These are phyloP conservation scores for Macrophomina phaseolina DNA, from an alignment of 2,329 filamentous ascomycete species.

Conservation along the genomic window DNA sequence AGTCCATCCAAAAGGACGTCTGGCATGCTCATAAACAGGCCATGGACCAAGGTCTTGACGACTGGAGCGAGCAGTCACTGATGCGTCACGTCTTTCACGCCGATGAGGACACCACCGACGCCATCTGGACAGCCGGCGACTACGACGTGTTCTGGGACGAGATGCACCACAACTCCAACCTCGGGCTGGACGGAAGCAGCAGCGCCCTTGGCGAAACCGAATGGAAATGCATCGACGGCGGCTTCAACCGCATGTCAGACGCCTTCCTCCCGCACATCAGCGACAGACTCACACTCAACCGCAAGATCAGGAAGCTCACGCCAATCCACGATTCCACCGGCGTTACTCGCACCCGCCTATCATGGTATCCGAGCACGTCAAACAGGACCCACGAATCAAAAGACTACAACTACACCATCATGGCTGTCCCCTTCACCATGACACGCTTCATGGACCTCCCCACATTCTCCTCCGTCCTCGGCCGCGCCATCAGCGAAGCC, in stretches of 20 bases:
- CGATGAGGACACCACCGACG: conserved; percentile 10
- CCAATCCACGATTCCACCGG: neutral
- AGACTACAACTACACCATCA: conserved; percentile 14
- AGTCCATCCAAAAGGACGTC: neutral
- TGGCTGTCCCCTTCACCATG: conserved; percentile 17
- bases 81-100: conserved; percentile 15
- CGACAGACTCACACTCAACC: conserved; percentile 1
- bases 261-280: conserved; percentile 9
- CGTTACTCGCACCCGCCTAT: conserved; percentile 1
- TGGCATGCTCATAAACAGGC: conserved; percentile 13
- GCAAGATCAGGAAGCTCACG: conserved; percentile 9
- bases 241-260: conserved; percentile 10
- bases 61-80: conserved; percentile 18
- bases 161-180: conserved; percentile 20
- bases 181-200: neutral
- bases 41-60: conserved; percentile 6
- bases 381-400: conserved; percentile 4
- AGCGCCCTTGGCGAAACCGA: neutral
- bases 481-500: conserved; percentile 8
- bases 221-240: conserved; percentile 21
- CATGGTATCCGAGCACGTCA: neutral
- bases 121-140: conserved; percentile 18
- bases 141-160: conserved; percentile 23
- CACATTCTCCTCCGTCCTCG: conserved; percentile 1
- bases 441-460: conserved; percentile 19